These are phyloP conservation scores for Hericium rajendrae DNA, from an alignment of 768 basidiomycete species.

Conservation along the genomic window DNA sequence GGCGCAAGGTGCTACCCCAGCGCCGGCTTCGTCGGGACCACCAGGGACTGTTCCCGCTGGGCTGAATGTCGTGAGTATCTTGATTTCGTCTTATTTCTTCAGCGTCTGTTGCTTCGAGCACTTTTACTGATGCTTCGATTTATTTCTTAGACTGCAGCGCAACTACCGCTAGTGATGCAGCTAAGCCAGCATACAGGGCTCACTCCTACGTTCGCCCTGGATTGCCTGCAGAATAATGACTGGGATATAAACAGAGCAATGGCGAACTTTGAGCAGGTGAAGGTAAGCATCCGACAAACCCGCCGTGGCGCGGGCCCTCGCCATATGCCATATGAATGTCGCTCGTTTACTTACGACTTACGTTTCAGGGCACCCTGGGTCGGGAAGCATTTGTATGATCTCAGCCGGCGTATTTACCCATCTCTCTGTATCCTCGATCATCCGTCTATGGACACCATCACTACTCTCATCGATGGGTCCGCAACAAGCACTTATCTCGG, in stretches of 20 bases:
- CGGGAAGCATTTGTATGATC: slow-evolving; percentile 19
- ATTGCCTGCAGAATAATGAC: slow-evolving; percentile 75
- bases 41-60: slow-evolving; percentile 37
- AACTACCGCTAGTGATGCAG: slow-evolving; percentile 62
- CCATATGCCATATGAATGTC: slow-evolving; percentile 24
- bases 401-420: not conserved
- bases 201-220: slow-evolving; percentile 69
- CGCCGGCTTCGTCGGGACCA: slow-evolving; percentile 18
- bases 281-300: slow-evolving; percentile 32
- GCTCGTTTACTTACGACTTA: slow-evolving; percentile 1
- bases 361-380: slow-evolving; percentile 15
- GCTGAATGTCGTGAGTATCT: slow-evolving; percentile 49
- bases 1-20: slow-evolving; percentile 26
- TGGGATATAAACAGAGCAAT: slow-evolving; percentile 80
- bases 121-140: slow-evolving; percentile 8
- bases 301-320: slow-evolving; percentile 41
- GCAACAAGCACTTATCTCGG: not conserved
- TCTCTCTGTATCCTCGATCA: not conserved
- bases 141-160: slow-evolving; percentile 48
- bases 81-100: not conserved
- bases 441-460: not conserved
- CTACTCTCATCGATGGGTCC: not conserved
- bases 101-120: not conserved
- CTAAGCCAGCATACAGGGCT: slow-evolving; percentile 67
- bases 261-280: slow-evolving; percentile 81